Percentiles rank a stretch among this genome's conserved stretches.
phyloP scores from a whole-genome alignment of 2,329 filamentous ascomycete genomes.

The Alternaria sp. region DNA sequence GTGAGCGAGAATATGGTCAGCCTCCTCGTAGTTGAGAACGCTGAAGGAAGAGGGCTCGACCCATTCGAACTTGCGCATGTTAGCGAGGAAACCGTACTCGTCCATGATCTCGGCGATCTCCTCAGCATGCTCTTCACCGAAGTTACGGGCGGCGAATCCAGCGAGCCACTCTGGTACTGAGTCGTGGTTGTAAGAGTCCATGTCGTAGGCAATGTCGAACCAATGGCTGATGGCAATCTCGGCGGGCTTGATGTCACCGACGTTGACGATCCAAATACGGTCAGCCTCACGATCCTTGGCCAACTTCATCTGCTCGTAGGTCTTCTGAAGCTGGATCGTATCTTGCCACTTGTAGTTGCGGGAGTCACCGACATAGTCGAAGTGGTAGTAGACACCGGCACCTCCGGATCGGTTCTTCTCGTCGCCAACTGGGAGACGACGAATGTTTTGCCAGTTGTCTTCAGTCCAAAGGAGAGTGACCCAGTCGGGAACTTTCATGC shows the following conservation, averaged over 20 bases:
- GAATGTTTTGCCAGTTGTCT: conserved; percentile 72
- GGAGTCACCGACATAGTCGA: conserved; percentile 68
- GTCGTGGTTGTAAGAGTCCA: conserved; percentile 62
- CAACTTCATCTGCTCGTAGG: conserved; percentile 69
- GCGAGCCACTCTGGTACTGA: conserved; percentile 64
- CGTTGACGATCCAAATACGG: conserved; percentile 71
- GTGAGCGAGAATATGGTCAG: conserved; percentile 62
- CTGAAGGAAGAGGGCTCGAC: conserved; percentile 66
- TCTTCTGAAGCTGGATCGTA: conserved; percentile 69
- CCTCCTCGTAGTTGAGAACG: conserved; percentile 69
- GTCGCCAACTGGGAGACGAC: conserved; percentile 65
- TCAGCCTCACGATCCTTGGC: conserved; percentile 65
- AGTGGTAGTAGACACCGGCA: conserved; percentile 71
- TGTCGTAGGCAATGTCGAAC: conserved; percentile 72
- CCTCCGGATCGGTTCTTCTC: conserved; percentile 67
- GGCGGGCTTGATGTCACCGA: conserved; percentile 70
- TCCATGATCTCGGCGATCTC: conserved; percentile 61
- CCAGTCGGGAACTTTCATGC: conserved; percentile 68
- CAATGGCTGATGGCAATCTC: conserved; percentile 72
- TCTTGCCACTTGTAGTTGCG: conserved; percentile 67
- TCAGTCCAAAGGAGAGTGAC: conserved; percentile 73
- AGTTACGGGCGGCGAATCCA: conserved; percentile 65
- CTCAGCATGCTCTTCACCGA: conserved; percentile 57
- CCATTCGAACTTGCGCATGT: conserved; percentile 67
- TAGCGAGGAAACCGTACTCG: conserved; percentile 64